Evolutionary conservation across 2,329 filamentous ascomycete species (phyloP).

Genomic region (Fusarium metavorans): DNA sequence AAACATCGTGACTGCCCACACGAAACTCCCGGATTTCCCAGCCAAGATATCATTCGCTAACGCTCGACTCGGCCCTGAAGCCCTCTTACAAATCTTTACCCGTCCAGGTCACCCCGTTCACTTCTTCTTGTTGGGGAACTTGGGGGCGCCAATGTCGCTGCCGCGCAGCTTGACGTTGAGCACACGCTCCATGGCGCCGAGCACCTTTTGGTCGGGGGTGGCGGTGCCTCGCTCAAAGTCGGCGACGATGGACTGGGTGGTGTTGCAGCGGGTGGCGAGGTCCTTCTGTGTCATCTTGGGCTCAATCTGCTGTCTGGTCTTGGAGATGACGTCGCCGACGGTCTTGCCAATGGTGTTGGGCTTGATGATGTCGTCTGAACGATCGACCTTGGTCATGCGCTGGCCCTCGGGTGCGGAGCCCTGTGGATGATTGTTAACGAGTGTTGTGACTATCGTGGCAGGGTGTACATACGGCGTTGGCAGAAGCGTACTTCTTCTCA

Average conservation of each 20-base stretch:
- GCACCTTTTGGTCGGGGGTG: constrained; percentile 84
- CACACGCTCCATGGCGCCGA: constrained; percentile 81
- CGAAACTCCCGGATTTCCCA: constrained; percentile 43
- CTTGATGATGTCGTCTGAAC: constrained; percentile 96
- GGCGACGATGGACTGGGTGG: constrained; percentile 81
- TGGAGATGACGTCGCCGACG: constrained; percentile 86
- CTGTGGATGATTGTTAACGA: constrained; percentile 42
- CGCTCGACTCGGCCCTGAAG: constrained; percentile 45
- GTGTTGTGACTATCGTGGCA: neutral
- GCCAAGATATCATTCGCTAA: constrained; percentile 45
- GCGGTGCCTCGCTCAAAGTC: constrained; percentile 87
- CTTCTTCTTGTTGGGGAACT: constrained; percentile 79
- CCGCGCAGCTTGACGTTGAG: constrained; percentile 92
- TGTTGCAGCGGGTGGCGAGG: constrained; percentile 89
- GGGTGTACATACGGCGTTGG: constrained; percentile 69
- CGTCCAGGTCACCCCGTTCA: constrained; percentile 42
- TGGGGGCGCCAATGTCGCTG: constrained; percentile 84
- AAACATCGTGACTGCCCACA: constrained; percentile 41
- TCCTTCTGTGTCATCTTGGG: constrained; percentile 97
- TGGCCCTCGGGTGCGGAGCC: constrained; percentile 76
- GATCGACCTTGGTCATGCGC: constrained; percentile 97
- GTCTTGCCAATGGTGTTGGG: constrained; percentile 88
- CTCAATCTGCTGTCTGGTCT: constrained; percentile 82
- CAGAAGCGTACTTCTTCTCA: constrained; percentile 88
- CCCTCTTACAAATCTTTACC: constrained; percentile 37